These are phyloP conservation scores for Cercospora sesami DNA, from an alignment of 2,329 filamentous ascomycete genomes.

Conservation along the genomic window DNA sequence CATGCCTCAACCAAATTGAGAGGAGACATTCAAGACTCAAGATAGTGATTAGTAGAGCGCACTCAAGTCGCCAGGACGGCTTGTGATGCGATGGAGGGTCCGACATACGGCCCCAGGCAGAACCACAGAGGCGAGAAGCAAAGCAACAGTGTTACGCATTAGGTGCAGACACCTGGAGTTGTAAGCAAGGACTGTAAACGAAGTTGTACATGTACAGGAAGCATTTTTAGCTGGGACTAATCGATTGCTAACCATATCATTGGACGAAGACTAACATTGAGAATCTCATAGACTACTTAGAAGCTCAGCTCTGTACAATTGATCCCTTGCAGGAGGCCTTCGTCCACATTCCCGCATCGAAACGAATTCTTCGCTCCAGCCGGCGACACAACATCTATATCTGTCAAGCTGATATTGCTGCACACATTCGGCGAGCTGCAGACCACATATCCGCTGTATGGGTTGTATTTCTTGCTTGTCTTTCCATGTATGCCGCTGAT, in stretches of 20 bases:
- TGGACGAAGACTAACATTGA: background rate
- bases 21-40: background rate
- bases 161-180: background rate
- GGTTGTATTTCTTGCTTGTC: conserved; percentile 49
- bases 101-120: too few relatives aligned
- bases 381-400: conserved; percentile 33
- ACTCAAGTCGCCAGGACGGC: background rate
- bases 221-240: background rate
- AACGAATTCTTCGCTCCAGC: conserved; percentile 34
- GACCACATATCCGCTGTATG: conserved; percentile 47
- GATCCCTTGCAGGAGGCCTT: conserved; percentile 34
- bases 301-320: conserved; percentile 31
- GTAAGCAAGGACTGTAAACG: background rate
- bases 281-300: too few relatives aligned
- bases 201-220: background rate
- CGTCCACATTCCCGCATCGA: conserved; percentile 37
- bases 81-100: background rate
- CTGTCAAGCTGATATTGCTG: conserved; percentile 49
- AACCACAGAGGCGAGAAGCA: background rate
- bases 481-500: conserved; percentile 60
- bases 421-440: conserved; percentile 51
- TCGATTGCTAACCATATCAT: background rate
- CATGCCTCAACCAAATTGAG: background rate
- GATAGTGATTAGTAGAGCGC: background rate
- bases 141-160: background rate